Evolutionary conservation across 2,329 filamentous ascomycete genomes (phyloP), one percentile per base, ranked within the genome.

Genomic region (Ceratocystis destructans): DNA sequence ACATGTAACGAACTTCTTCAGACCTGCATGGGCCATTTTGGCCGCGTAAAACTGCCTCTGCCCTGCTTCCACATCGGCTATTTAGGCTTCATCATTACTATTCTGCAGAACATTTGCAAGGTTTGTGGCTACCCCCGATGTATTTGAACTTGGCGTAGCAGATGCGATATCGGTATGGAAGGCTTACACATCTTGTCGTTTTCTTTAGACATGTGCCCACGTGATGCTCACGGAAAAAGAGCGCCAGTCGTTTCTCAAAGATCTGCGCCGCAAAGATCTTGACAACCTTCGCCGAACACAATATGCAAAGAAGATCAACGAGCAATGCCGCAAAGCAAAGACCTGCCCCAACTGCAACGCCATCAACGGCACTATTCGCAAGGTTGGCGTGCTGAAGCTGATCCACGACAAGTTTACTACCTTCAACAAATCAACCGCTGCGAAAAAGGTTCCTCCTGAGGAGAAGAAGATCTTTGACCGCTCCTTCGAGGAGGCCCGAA

Each of bases 1-100:
- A 97, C 94, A 15, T 99, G 94, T 74, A 85, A 89, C 61, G 85
- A 92, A 73, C 82, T 85, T 17, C 79, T 97, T 37, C 84, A 90
- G 71, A 85, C 87, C 70, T 99, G 94, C 76, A 94, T 90, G 71
- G 94, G 94, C 12, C 94, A 99, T 76, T 99, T 97, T 73, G 94
- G 94, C 61, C 88, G 96, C 76, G 88, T 99, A 72, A 86, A 89
- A 72, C 83, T 99, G 15, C 90, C 93, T 1, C 80, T 99, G 64
- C 94, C 94, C 3, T 90, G 88, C 55, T 97, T 97, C 73, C 94
- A 99, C 74, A 91, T 97, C 70, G 94, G 94, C 46, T 99, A 96
- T 74, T 83, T 99, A 71, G 94, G 91, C 74, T 91, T 95, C 74
- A 90, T 94, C 70, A 93, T 96, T 73, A 87, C 87, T 57, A 92